Percentiles rank a stretch among this genome's conserved stretches.
phyloP scores from a whole-genome alignment of 768 basidiomycete genomes.

The Hericium rajendrae region DNA sequence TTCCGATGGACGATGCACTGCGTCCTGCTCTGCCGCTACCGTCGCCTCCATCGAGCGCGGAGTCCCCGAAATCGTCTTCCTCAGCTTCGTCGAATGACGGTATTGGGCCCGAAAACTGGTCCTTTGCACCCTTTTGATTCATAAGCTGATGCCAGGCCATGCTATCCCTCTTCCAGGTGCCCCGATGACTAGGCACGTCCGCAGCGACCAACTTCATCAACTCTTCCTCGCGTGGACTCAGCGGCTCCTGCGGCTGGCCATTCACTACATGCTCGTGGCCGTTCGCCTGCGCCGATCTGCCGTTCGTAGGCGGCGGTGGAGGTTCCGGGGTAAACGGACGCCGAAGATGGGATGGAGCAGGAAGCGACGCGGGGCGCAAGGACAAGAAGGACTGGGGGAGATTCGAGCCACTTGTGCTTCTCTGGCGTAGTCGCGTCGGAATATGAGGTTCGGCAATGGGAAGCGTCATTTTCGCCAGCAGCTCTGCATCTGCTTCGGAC shows the following conservation, averaged over 20 bases:
- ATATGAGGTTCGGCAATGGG: conserved; percentile 25
- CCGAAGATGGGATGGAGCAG: conserved; percentile 50
- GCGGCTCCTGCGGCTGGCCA: not conserved
- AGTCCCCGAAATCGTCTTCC: conserved; percentile 19
- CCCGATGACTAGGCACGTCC: conserved; percentile 58
- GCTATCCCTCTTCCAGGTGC: conserved; percentile 57
- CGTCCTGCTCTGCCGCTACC: not conserved
- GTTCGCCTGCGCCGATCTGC: not conserved
- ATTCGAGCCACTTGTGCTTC: conserved; percentile 24
- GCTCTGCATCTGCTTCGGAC: conserved; percentile 17
- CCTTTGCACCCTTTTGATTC: conserved; percentile 20
- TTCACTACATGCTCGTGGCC: conserved; percentile 5
- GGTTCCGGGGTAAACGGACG: conserved; percentile 8
- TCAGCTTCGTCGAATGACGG: conserved; percentile 19
- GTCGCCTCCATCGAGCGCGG: not conserved
- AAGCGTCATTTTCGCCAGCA: conserved; percentile 21
- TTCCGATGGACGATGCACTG: not conserved
- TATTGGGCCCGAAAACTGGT: conserved; percentile 16
- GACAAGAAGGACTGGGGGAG: conserved; percentile 49
- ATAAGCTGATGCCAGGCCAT: conserved; percentile 58
- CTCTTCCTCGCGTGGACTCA: conserved; percentile 38
- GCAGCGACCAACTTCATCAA: conserved; percentile 59
- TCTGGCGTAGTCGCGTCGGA: conserved; percentile 17
- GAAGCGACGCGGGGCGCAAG: conserved; percentile 62
- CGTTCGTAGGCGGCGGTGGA: not conserved